Base-by-base conservation (phyloP, 1,139 yeast species). In the Petasospora fabianii region DNA sequence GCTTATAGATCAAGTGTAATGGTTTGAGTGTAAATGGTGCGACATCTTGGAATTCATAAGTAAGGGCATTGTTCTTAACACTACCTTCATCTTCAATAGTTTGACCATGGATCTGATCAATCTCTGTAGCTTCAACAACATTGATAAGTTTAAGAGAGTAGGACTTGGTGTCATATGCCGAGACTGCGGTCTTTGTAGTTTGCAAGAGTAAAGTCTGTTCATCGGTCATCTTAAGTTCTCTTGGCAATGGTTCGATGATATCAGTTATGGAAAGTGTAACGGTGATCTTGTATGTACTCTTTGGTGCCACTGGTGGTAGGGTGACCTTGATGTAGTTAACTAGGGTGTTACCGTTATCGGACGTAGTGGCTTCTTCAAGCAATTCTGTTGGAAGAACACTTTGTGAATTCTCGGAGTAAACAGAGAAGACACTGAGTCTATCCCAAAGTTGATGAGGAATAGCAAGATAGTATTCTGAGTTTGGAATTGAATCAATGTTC, bases 231-330 rank as follows among this genome's bases (percentile, higher is more conserved):
- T 64, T 68, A 34, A 83, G 75, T 44, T 69, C 65, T 37, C 69
- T 71, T 4, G 97, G 97, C 41, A 76, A 62, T 32, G 97, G 85
- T 34, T 52, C 48, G 37, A 80, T 55, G 13, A 67, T 61, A 41
- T 71, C 67, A 31, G 75, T 68, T 48, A 76, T 67, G 6, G 80
- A 76, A 46, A 72, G 65, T 26, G 77, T 73, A n/a, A 83, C 62
- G 32, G 67, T 64, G 41, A 92, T 53, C 29, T 69, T 66, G 33
- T 71, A 58, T 34, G 65, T 62, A 14, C 79, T 70, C 29, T 77
- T 76, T 18, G 95, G 85, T 6, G 82, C 74, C 42, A 90, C 63
- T 27, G 94, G 84, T 38, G 68, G 67, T 26, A 84, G 62, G n/a
- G 50, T 53, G 24, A 87, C 55, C 44, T 66, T 64, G 53, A 75